These are phyloP conservation scores for Candida pseudofarinosa DNA, from an alignment of 805 yeast genomes.

Conservation along the genomic window DNA sequence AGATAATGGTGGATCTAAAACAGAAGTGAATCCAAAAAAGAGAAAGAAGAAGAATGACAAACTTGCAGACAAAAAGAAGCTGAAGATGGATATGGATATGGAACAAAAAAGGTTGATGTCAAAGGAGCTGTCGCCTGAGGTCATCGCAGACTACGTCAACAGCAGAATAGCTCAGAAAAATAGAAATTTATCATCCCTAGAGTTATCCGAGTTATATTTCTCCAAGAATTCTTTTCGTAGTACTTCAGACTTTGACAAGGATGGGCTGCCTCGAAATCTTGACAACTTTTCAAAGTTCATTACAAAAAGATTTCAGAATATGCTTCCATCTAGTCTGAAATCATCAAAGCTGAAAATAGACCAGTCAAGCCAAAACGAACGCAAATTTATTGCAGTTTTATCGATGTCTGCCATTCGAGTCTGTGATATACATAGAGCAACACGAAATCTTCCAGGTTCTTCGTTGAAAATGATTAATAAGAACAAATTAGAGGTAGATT, in stretches of 20 bases:
- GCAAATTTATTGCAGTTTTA: constrained; percentile 48
- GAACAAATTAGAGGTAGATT: constrained; percentile 65
- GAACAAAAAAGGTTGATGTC: constrained; percentile 56
- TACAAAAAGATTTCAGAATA: constrained; percentile 43
- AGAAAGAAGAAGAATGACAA: constrained; percentile 31
- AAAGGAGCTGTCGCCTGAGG: constrained; percentile 45
- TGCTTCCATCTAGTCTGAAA: constrained; percentile 36
- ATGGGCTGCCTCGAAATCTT: constrained; percentile 41
- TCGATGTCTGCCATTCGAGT: constrained; percentile 82
- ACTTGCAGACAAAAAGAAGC: constrained; percentile 59
- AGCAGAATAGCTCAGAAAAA: constrained; percentile 54
- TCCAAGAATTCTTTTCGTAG: constrained; percentile 55
- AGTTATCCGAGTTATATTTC: constrained; percentile 62
- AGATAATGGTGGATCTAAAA: constrained; percentile 32
- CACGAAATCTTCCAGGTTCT: constrained; percentile 44
- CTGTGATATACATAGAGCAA: constrained; percentile 75
- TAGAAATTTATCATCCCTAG: constrained; percentile 69
- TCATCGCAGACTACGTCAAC: constrained; percentile 67
- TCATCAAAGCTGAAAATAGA: constrained; percentile 23
- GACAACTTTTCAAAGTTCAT: constrained; percentile 56
- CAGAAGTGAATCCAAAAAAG: constrained; percentile 9
- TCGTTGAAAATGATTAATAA: constrained; percentile 72
- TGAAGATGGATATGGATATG: constrained; percentile 63
- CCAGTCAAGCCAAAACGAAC: constrained; percentile 21
- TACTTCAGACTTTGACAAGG: constrained; percentile 51